Evolutionary conservation across 768 basidiomycete species (phyloP).

Genomic region (Hericium alpestre): DNA sequence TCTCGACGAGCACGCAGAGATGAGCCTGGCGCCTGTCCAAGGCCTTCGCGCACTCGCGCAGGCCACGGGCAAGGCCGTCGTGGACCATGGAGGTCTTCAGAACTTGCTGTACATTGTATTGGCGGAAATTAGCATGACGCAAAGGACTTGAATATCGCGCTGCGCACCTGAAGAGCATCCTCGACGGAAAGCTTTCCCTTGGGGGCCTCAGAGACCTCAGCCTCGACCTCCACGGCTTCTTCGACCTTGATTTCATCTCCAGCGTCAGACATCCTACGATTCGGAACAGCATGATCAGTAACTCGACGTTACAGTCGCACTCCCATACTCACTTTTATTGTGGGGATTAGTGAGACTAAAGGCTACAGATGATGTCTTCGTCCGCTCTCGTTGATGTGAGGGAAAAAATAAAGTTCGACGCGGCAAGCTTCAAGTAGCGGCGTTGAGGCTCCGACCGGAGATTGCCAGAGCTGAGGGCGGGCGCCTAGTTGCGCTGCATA

Average conservation of each 20-base stretch:
- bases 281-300: neutral
- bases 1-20: slow-evolving; percentile 97
- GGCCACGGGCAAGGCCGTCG: slow-evolving; percentile 95
- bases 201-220: slow-evolving; percentile 83
- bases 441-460: slow-evolving; percentile 48
- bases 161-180: slow-evolving; percentile 75
- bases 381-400: slow-evolving; percentile 92
- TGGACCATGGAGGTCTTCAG: slow-evolving; percentile 97
- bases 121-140: neutral
- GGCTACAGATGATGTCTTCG: slow-evolving; percentile 59
- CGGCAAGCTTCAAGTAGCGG: slow-evolving; percentile 19
- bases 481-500: neutral
- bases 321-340: slow-evolving; percentile 17
- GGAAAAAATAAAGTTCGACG: slow-evolving; percentile 43
- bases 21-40: slow-evolving; percentile 98
- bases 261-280: slow-evolving; percentile 86
- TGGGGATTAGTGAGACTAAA: slow-evolving; percentile 7
- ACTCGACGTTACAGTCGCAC: neutral
- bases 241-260: slow-evolving; percentile 88
- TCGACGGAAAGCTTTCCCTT: slow-evolving; percentile 95
- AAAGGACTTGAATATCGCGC: neutral
- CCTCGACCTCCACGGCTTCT: slow-evolving; percentile 48
- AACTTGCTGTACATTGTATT: slow-evolving; percentile 58
- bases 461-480: slow-evolving; percentile 22
- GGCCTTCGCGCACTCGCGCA: slow-evolving; percentile 95